Evolutionary conservation across 2,329 filamentous ascomycete genomes (phyloP), one percentile per base, ranked within the genome.

Genomic region (Venturia effusa): DNA sequence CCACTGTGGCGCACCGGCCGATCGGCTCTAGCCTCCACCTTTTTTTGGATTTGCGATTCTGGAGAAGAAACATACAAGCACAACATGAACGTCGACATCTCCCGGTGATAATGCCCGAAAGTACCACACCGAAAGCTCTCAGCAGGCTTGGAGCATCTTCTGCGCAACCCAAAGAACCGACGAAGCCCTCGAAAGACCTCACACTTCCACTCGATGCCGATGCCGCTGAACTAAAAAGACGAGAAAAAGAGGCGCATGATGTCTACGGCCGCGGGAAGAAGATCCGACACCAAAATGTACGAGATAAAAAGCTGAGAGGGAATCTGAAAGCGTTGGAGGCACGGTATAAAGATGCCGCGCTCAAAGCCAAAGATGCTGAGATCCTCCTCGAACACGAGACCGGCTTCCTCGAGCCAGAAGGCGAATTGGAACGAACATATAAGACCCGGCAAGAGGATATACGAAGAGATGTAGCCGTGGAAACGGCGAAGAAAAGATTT

Each of bases 321-420:
- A 96, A 90, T 68, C 78, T 99, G 61, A 88, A 86, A 72, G 81
- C 81, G 1, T 82, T 97, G 57, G 94, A 99, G 74, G 79, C 79
- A 66, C 94, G 94, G 74, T 93, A 92, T 76, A 85, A 92, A 71
- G 84, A 88, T 69, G 93, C 93, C 0, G 80, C 89, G 0, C 76
- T 95, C 41, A 88, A 89, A 74, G 92, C 94, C 19, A 96, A 96
- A 76, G 93, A 97, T 80, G 91, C 93, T 27, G 94, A 99, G 77
- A 94, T 99, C 64, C 78, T 99, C 69, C 84, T 96, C 63, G 93
- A 97, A 76, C 90, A 96, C 74, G 84, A 87, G 7, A 79, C 83
- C 13, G 94, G 94, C 7, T 95, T 96, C 70, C 79, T 99, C 64
- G 90, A 97, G 75, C 83, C 93, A 1, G 94, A 99, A 74, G 83